Evolutionary conservation across 495 filamentous ascomycete genomes (phyloP), one percentile per base, ranked within the genome.

Genomic region (Aspergillus asperescens): DNA sequence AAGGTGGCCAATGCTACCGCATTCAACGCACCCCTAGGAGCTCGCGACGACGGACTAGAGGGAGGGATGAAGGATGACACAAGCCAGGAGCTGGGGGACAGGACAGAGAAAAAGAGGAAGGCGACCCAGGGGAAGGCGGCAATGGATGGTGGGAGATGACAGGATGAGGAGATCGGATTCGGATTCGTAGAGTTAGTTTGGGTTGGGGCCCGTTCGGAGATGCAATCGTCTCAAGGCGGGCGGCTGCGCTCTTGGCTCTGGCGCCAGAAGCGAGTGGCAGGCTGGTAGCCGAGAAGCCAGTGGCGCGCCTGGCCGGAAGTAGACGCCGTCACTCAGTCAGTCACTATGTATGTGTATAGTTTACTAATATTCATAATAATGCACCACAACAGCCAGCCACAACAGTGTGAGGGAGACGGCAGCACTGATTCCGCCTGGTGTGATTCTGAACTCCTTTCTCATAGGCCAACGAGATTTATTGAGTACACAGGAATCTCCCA

Each of bases 381-480:
- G n/a, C n/a, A n/a, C n/a, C n/a, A n/a, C n/a, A n/a, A n/a, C n/a
- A n/a, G n/a, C n/a, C n/a, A n/a, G n/a, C n/a, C n/a, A n/a, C n/a
- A n/a, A n/a, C n/a, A n/a, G n/a, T 18, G 38, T 22, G 38, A 7
- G 18, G 38, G 19, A 41, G 51, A 59, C 69, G 69, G 71, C 64
- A 57, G 55, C 35, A 19, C 25, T 50, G 41, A 59, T 74, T 72
- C 71, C 71, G 67, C 63, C 66, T 74, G 71, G 71, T 68, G 62
- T 70, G 71, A 72, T 61, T 56, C 61, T 56, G 45, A 23, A 32
- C 58, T 48, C 39, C 24, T 19, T 29, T 49, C 39, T 35, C 23
- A 48, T 57, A 56, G 48, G 44, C 44, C 13, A 45, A 15, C 20
- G 23, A 43, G 9, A 12, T 16, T 44, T 28, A 40, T 40, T 23